Conservation (phyloP, 2,329 filamentous ascomycete genomes). For the Rhynchosporium graminicola region DNA sequence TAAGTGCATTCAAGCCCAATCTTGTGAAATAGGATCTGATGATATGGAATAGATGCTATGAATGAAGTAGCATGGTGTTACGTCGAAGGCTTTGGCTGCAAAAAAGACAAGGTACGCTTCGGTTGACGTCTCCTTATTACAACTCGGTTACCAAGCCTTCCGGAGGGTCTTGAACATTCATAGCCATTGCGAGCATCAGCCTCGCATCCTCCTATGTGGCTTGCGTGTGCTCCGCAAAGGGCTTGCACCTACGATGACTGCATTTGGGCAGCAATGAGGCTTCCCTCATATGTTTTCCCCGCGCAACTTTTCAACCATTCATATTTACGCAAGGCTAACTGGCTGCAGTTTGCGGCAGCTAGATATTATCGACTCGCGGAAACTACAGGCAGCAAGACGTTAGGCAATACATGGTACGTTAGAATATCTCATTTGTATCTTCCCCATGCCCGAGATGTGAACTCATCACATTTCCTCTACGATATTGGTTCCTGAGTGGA, state of each 20-base stretch:
- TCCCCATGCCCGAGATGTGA: slow-evolving; percentile 5
- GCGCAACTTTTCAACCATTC: slow-evolving; percentile 31
- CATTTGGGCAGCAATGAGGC: slow-evolving; percentile 50
- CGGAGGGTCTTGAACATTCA: slow-evolving; percentile 33
- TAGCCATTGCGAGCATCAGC: slow-evolving; percentile 31
- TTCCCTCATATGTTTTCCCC: slow-evolving; percentile 28
- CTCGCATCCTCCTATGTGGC: slow-evolving; percentile 35
- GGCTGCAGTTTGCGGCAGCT: slow-evolving; percentile 70
- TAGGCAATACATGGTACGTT: slow-evolving; percentile 93
- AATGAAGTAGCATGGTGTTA: slow-evolving; percentile 97
- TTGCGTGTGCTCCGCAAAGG: slow-evolving; percentile 30
- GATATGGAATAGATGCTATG: slow-evolving; percentile 73
- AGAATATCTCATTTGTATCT: slow-evolving; percentile 8
- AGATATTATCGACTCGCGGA: slow-evolving; percentile 93
- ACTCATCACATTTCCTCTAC: slow-evolving; percentile 25
- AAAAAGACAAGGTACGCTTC: slow-evolving; percentile 93
- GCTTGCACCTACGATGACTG: slow-evolving; percentile 32
- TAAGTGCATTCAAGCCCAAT: slow-evolving; percentile 43
- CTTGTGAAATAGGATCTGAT: slow-evolving; percentile 30
- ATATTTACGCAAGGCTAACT: slow-evolving; percentile 50
- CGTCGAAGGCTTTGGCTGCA: slow-evolving; percentile 92
- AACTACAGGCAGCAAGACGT: slow-evolving; percentile 80
- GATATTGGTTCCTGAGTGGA: slow-evolving; percentile 16
- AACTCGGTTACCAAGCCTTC: slow-evolving; percentile 25
- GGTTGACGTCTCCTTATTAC: slow-evolving; percentile 14